A percentile compares a stretch with the other conserved stretches of the same genome.
Conservation (phyloP, 805 yeast genomes). For the Diddensiella santjacobensis region DNA sequence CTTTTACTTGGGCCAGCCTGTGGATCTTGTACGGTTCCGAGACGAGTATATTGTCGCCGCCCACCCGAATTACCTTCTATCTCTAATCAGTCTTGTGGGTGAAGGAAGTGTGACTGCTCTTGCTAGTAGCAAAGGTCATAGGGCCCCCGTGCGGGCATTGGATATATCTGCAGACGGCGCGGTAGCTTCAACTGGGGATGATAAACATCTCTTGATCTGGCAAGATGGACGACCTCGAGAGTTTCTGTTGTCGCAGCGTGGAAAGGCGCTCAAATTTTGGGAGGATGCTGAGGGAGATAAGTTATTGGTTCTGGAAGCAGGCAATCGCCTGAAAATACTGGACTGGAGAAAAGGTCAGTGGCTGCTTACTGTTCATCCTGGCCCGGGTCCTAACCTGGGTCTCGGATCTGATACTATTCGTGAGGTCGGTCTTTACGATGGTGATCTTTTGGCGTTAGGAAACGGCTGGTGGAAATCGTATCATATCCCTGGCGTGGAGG, state of each 20-base stretch:
- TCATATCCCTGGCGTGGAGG: slow-evolving; percentile 25
- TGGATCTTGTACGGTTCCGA: slow-evolving; percentile 12
- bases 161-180: slow-evolving; percentile 32
- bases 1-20: slow-evolving; percentile 20
- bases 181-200: slow-evolving; percentile 35
- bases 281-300: slow-evolving; percentile 33
- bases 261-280: slow-evolving; percentile 35
- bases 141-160: slow-evolving; percentile 29
- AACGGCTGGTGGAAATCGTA: slow-evolving; percentile 37
- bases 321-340: slow-evolving; percentile 31
- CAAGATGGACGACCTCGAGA: slow-evolving; percentile 20
- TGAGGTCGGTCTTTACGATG: slow-evolving; percentile 27
- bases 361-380: slow-evolving; percentile 34
- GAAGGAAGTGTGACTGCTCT: slow-evolving; percentile 5
- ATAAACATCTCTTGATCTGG: slow-evolving; percentile 31
- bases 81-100: slow-evolving; percentile 13
- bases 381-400: slow-evolving; percentile 7
- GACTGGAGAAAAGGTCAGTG: slow-evolving; percentile 35
- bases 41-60: slow-evolving; percentile 21
- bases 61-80: slow-evolving; percentile 24
- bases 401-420: slow-evolving; percentile 23
- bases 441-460: slow-evolving; percentile 32
- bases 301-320: slow-evolving; percentile 35
- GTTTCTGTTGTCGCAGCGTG: slow-evolving; percentile 23
- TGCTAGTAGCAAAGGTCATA: slow-evolving; percentile 22